phyloP scores from a whole-genome alignment of 805 yeast genomes.

The Saccharomycopsis selenospora region DNA sequence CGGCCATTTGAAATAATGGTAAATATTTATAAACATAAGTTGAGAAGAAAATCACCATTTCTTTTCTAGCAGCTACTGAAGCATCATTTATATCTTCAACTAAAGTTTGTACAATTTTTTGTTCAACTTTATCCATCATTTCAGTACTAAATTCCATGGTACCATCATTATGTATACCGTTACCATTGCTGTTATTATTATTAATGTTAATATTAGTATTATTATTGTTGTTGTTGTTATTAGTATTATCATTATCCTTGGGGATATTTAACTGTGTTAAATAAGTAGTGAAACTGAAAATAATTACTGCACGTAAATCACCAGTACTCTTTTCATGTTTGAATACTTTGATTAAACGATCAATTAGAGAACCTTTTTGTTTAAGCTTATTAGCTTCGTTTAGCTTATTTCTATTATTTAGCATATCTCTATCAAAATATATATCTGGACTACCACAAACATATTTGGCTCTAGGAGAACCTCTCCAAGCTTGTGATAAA shows the following conservation, averaged over 20 bases:
- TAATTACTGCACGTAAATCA: constrained; percentile 82
- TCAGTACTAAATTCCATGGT: constrained; percentile 16
- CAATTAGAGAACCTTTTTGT: background rate
- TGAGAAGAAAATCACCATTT: constrained; percentile 70
- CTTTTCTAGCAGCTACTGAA: constrained; percentile 81
- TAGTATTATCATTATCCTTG: too few relatives aligned
- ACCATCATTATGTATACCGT: background rate
- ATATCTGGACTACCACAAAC: constrained; percentile 37
- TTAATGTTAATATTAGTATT: too few relatives aligned
- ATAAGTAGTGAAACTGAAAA: constrained; percentile 62
- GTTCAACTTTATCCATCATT: constrained; percentile 60
- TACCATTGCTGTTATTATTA: too few relatives aligned
- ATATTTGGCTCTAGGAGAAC: constrained; percentile 67
- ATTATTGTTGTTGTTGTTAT: too few relatives aligned
- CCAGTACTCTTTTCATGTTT: constrained; percentile 75
- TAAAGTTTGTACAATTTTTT: constrained; percentile 60
- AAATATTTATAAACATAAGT: constrained; percentile 62
- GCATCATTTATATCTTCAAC: constrained; percentile 75
- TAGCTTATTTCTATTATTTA: too few relatives aligned
- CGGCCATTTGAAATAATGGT: constrained; percentile 75
- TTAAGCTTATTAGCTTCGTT: background rate
- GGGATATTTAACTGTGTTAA: constrained; percentile 8
- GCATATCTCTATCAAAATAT: background rate
- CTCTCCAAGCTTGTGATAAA: constrained; percentile 67
- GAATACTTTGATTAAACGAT: constrained; percentile 44